These are phyloP conservation scores for Salix purpurea DNA, from an alignment of 345 rosid genomes.

Conservation along the genomic window DNA sequence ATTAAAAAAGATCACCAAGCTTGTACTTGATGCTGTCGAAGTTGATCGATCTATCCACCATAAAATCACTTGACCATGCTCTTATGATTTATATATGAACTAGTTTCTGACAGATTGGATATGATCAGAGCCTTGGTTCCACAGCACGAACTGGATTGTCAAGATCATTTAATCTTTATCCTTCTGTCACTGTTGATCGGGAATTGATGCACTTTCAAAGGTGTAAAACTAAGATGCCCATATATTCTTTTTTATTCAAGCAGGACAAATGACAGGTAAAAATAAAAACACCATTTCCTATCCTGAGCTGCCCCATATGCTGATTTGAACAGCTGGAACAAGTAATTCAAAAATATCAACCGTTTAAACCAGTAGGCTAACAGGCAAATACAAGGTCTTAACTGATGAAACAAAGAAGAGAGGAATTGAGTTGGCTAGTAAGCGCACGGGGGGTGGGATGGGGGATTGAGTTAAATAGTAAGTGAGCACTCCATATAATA, in stretches of 20 bases:
- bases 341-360: background rate
- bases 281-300: background rate
- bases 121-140: background rate
- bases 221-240: constrained; percentile 1
- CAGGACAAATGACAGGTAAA: background rate
- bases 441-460: no score
- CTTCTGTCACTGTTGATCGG: constrained; percentile 5
- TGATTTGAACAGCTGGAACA: background rate
- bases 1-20: background rate
- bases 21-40: background rate
- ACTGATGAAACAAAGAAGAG: background rate
- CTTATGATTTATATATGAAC: background rate
- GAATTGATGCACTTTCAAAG: constrained; percentile 9
- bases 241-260: background rate
- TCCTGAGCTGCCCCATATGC: background rate
- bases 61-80: background rate
- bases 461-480: no score
- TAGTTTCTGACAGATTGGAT: background rate
- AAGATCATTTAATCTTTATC: background rate
- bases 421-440: no score
- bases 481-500: background rate
- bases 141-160: background rate
- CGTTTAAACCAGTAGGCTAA: background rate
- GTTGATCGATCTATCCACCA: background rate
- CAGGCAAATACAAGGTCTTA: background rate